These are phyloP conservation scores for Terfezia boudieri DNA, from an alignment of 495 filamentous ascomycete species.

Conservation along the genomic window DNA sequence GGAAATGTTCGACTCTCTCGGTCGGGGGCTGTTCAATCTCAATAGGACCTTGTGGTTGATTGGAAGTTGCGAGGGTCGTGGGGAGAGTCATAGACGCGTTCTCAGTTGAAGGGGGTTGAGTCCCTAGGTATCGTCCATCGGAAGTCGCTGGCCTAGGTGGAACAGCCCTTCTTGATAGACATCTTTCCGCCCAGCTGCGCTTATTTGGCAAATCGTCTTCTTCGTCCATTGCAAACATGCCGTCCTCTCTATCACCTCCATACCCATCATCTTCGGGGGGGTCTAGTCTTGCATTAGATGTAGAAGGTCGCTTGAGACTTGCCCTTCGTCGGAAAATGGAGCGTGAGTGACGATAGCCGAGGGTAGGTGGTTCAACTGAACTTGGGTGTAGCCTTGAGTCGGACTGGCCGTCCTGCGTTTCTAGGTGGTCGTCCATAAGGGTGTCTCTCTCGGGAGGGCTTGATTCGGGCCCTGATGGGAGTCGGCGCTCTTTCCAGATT, in stretches of 20 bases:
- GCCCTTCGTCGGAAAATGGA: neutral
- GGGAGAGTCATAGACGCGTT: slow-evolving; percentile 22
- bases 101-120: slow-evolving; percentile 6
- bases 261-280: slow-evolving; percentile 34
- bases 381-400: neutral
- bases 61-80: slow-evolving; percentile 38
- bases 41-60: slow-evolving; percentile 51
- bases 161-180: slow-evolving; percentile 10
- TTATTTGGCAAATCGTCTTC: slow-evolving; percentile 13
- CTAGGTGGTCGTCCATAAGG: neutral
- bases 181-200: slow-evolving; percentile 14
- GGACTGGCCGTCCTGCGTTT: neutral
- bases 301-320: neutral
- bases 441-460: neutral
- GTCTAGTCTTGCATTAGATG: neutral
- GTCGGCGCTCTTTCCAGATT: neutral
- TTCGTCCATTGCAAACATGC: slow-evolving; percentile 48
- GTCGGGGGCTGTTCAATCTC: slow-evolving; percentile 29
- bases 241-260: slow-evolving; percentile 53
- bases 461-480: neutral
- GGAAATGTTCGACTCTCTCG: slow-evolving; percentile 70
- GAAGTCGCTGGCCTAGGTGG: slow-evolving; percentile 4
- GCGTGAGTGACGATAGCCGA: neutral
- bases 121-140: neutral
- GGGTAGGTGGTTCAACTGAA: neutral